Base-by-base conservation (phyloP, 1,284 basidiomycete genomes). In the Puccinia brachypodii region DNA sequence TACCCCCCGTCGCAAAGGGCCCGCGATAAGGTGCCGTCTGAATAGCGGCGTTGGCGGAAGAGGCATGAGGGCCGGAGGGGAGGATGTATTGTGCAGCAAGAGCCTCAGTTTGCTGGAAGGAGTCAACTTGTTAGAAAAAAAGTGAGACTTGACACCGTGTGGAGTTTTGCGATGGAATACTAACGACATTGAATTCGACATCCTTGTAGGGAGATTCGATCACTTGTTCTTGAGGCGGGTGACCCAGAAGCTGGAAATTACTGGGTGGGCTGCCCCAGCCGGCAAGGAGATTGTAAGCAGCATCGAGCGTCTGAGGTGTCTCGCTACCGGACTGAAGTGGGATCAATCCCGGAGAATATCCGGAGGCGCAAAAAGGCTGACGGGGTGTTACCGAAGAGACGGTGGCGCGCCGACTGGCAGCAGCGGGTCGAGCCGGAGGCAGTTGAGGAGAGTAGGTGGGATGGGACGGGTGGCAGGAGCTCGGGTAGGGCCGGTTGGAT, bases 331-430 rank as follows among this genome's bases (percentile, higher is more conserved):
- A 28, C 22, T 44, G 9, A 11, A 31, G 28, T 33, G 22, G 33
- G 38, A 28, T 16, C 40, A 33, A 33, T 2, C 8, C 25, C 47
- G 38, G 14, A 33, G 58, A 53, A 38, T 40, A 6, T n/a, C n/a
- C 38, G 19, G 9, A 33, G 56, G 28, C 31, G 22, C 9, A 62
- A 40, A 42, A 22, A 71, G 22, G 47, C 11, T 14, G 53, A 22
- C 50, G 68, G 22, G 77, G 36, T 3, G 77, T 53, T 9, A 56
- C 1, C n/a, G 69, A 56, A 33, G 77, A 80, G 19, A 80, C 53
- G 9, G 77, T 80, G 14, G 77, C 77, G 2, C 77, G 77, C 13
- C 77, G 77, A 14, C 31, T 31, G 31, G 25, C 22, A 2, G 72
- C 25, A 31, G 53, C 50, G 1, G 72, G 72, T 6, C 72, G 72